These are phyloP conservation scores for Fusarium sp. DNA, from an alignment of 2,329 filamentous ascomycete species.

Conservation along the genomic window DNA sequence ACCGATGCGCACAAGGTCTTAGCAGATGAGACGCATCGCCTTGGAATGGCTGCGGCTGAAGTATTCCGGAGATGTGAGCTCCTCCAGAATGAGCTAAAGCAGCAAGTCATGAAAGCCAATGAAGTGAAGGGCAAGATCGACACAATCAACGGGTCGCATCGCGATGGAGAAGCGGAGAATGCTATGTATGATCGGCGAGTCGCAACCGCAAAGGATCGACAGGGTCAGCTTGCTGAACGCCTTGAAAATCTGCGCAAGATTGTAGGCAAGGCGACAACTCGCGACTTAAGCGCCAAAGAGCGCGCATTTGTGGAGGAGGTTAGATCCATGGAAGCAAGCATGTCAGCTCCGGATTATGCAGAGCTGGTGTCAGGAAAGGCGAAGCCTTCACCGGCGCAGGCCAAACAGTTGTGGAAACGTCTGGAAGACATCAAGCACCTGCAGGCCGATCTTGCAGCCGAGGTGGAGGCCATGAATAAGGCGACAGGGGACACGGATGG, in stretches of 20 bases:
- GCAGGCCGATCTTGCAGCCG: constrained; percentile 65
- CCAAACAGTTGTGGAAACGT: constrained; percentile 67
- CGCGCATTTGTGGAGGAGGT: constrained; percentile 61
- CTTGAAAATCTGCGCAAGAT: constrained; percentile 69
- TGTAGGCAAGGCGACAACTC: constrained; percentile 56
- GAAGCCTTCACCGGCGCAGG: constrained; percentile 40
- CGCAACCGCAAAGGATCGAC: constrained; percentile 64
- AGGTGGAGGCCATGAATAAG: constrained; percentile 61
- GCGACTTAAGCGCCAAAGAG: constrained; percentile 61
- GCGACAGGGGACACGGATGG: constrained; percentile 44
- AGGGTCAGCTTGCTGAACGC: constrained; percentile 68
- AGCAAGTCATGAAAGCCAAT: constrained; percentile 75
- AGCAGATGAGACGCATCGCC: constrained; percentile 74
- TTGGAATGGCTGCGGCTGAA: constrained; percentile 78
- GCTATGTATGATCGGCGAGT: constrained; percentile 71
- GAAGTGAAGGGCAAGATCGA: constrained; percentile 76
- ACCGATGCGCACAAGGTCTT: constrained; percentile 80
- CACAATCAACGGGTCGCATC: constrained; percentile 64
- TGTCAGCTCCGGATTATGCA: constrained; percentile 54
- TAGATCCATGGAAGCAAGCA: constrained; percentile 66
- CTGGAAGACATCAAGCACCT: constrained; percentile 68
- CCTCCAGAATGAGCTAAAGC: constrained; percentile 74
- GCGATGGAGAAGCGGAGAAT: constrained; percentile 65
- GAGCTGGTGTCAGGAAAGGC: constrained; percentile 52
- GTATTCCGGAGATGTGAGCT: constrained; percentile 78